phyloP scores from a whole-genome alignment of 2,329 filamentous ascomycete genomes.

The Microascus cirrosus region DNA sequence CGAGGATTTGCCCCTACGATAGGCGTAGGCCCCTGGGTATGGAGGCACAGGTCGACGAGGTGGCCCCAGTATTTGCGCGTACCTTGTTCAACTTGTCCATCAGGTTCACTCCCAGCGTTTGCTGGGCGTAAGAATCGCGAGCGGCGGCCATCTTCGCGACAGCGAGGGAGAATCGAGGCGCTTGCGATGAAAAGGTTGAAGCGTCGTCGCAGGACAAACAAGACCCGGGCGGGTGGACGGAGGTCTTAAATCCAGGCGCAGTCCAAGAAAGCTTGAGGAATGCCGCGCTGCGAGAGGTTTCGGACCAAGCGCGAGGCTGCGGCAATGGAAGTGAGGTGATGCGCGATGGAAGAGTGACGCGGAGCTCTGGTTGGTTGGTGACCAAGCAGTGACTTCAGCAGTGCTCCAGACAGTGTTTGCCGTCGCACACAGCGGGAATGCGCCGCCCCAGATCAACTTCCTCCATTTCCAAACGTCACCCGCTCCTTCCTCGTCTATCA shows the following conservation, averaged over 20 bases:
- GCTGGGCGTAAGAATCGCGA: constrained; percentile 46
- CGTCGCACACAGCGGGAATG: too few relatives aligned
- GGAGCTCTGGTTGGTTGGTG: not conserved
- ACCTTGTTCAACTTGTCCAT: constrained; percentile 61
- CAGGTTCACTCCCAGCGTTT: constrained; percentile 56
- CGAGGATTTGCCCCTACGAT: not conserved
- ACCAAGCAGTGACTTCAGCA: constrained; percentile 1
- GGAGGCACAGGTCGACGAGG: not conserved
- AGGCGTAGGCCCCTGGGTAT: not conserved
- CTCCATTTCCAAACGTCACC: not conserved
- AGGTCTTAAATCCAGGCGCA: not conserved
- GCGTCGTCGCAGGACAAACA: not conserved
- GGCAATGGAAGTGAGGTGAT: not conserved
- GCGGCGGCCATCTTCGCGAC: constrained; percentile 9
- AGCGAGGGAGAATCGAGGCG: not conserved
- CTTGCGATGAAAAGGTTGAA: not conserved
- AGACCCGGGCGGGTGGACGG: not conserved
- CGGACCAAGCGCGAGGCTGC: not conserved
- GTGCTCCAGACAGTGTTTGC: not conserved
- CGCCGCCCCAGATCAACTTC: too few relatives aligned
- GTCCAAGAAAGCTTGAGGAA: not conserved
- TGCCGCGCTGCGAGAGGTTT: not conserved
- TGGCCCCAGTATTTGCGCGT: constrained; percentile 14
- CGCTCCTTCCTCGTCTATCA: too few relatives aligned
- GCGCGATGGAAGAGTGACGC: not conserved